Evolutionary conservation across 352 stramenopile genomes (phyloP), one percentile per base, ranked within the genome.

Genomic region (Pythium periplocum): DNA sequence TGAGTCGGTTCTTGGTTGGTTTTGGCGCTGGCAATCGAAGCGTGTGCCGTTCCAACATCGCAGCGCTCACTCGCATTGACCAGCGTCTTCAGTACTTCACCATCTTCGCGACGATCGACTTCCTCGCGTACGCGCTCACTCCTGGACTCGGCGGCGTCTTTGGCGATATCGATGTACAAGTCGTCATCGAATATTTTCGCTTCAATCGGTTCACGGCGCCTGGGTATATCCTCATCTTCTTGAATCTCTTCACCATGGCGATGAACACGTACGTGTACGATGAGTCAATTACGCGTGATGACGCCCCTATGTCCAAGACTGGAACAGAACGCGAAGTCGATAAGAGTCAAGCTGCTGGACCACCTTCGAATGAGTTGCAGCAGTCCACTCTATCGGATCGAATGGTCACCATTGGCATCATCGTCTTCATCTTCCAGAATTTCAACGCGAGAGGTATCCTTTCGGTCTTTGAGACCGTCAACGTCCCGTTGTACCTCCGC

Each of bases 401-500:
- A 4, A 59, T 63, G 41, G 62, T 80, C 30, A 60, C 45, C 6
- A 52, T 76, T 35, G 76, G 71, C 9, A 71, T 78, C n/a, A 12
- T 75, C 17, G 64, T 83, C 1, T 86, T 85, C 45, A 78, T 85
- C n/a, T 83, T 83, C 38, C 61, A 83, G 32, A 88, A 88, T 62
- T 77, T 85, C 43, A 83, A 67, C 33, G 66, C 67, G 17, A 66
- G 75, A 31, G 75, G 78, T 2, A 85, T 88, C 45, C 61, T 88
- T 10, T 85, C 75, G 3, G 68, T 88, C 7, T 88, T 86, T 44
- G 78, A 88, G 64, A 86, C 75, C n/a, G 68, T 86, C 30, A 86
- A 86, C 57, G 66, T 86, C 8, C 71, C 75, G 47, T 55, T 86
- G 3, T 88, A 84, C 45, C 43, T 80, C 32, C 51, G 71, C 32